Base-by-base conservation (phyloP, 1,284 basidiomycete genomes). In the Trametes versicolor region DNA sequence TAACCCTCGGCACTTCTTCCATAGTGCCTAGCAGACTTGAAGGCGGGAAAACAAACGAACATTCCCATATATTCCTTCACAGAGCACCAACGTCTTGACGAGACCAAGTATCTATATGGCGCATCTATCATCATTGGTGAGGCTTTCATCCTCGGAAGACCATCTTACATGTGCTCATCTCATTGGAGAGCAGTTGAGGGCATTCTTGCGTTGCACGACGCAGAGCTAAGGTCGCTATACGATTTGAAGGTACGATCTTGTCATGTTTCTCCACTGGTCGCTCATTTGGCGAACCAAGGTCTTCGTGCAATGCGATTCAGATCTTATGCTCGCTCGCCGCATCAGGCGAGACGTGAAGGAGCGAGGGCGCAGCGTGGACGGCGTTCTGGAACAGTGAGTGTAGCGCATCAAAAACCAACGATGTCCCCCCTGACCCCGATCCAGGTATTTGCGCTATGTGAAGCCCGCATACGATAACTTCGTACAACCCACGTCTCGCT, bases 51-150 rank as follows among this genome's bases (percentile, higher is more conserved):
- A 68, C 93, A 94, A 76, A 87, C 89, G 0, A 92, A 93, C 73
- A 95, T 98, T 62, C 97, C 97, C 0, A 88, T 97, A 10, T 99
- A 99, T 78, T 97, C 95, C 1, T 99, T 99, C 77, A 85, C 87
- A 21, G 85, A 95, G 70, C 97, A 99, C 79, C 96, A 98, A 75
- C 86, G 97, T 39, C 79, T 94, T 61, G 83, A 88, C 4, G 94
- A 97, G 74, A 93, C 87, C 37, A 93, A 95, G 73, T 98, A 99
- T 78, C 82, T 99, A 0, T 99, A 99, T 76, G 97, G 97, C 1
- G 96, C 96, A 4, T 89, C 92, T n/a, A 93, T 99, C 53, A 93
- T 99, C 72, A 97, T 99, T 67, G 87, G 94, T 92, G 48, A 27
- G 63, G 60, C 17, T 23, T 17, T 36, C 43, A 37, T 3, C 4